These are phyloP conservation scores for Styphnolobium japonicum DNA, from an alignment of 306 rosid genomes.

Conservation along the genomic window DNA sequence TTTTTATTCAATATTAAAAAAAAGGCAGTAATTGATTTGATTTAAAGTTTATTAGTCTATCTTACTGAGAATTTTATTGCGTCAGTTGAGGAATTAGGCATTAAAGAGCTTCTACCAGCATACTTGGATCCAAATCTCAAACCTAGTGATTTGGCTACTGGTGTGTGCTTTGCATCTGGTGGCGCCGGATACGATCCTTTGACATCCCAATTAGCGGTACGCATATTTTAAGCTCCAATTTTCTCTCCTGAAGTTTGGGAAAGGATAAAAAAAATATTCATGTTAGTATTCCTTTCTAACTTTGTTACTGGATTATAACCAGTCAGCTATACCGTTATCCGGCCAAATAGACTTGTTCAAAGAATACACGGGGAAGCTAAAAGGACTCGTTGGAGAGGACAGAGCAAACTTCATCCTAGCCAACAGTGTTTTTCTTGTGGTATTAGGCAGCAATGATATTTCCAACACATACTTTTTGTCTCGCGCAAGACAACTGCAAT, in stretches of 20 bases:
- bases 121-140: conserved; percentile 42
- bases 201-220: conserved; percentile 53
- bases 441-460: conserved; percentile 71
- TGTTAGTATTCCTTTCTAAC: neutral
- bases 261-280: neutral
- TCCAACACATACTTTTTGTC: conserved; percentile 57
- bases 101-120: conserved; percentile 58
- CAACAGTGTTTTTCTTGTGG: conserved; percentile 49
- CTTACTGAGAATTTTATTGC: neutral
- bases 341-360: conserved; percentile 50
- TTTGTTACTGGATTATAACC: neutral
- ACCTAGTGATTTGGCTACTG: conserved; percentile 43
- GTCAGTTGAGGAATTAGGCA: conserved; percentile 57
- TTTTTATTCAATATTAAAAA: too few species aligned
- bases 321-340: conserved; percentile 34
- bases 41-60: neutral
- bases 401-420: conserved; percentile 48
- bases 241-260: neutral
- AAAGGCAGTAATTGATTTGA: neutral
- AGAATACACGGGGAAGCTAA: conserved; percentile 52
- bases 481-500: conserved; percentile 34
- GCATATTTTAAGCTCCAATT: neutral
- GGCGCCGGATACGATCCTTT: conserved; percentile 72
- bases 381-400: conserved; percentile 38
- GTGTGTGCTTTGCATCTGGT: conserved; percentile 75